These are phyloP conservation scores for Phascolomyces articulosus DNA, from an alignment of 371 early-diverging fungal genomes.

Conservation along the genomic window DNA sequence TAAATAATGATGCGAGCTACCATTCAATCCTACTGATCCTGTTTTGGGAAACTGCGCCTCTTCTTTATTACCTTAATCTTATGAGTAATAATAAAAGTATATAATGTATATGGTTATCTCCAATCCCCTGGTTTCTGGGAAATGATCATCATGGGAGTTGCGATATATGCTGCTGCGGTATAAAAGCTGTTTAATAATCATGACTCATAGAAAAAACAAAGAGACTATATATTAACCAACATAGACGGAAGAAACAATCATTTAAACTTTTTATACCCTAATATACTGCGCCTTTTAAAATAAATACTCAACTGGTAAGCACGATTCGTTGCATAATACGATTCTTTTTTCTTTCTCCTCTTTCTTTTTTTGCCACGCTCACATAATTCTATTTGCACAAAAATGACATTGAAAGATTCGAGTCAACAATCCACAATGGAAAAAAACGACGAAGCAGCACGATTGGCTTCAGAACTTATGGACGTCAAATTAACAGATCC, in stretches of 20 bases:
- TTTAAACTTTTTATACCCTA: no score
- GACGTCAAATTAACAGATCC: constrained; percentile 1
- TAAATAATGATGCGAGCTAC: no score
- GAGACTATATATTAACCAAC: background rate
- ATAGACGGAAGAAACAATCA: background rate
- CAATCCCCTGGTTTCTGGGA: no score
- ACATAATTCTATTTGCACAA: no score
- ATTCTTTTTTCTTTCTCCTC: background rate
- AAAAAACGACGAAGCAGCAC: constrained; percentile 6
- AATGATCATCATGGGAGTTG: no score
- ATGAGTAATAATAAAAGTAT: no score
- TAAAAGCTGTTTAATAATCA: background rate
- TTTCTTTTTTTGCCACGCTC: no score
- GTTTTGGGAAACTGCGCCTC: no score
- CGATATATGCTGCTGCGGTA: background rate
- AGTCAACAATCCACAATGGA: background rate
- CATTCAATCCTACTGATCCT: no score
- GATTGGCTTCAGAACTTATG: constrained; percentile 5
- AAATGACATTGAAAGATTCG: background rate
- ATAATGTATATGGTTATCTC: no score
- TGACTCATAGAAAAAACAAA: background rate
- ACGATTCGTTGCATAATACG: background rate
- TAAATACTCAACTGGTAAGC: no score
- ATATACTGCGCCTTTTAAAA: constrained; percentile 2
- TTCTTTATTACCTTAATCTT: no score